A percentile compares a stretch with the other conserved stretches of the same genome.
These are phyloP conservation scores for Russula sp. DNA, from an alignment of 768 basidiomycete species.

Conservation along the genomic window DNA sequence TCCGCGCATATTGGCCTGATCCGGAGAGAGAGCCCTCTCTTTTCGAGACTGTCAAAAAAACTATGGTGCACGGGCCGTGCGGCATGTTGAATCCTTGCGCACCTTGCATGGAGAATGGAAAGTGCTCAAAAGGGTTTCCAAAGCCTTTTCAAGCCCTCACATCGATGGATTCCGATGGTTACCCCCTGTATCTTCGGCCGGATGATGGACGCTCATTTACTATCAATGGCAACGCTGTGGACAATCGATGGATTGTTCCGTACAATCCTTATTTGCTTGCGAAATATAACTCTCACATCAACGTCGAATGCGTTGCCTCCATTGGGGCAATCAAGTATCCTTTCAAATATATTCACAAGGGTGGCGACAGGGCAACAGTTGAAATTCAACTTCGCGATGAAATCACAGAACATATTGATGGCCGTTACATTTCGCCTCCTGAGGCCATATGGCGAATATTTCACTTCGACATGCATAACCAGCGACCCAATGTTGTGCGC, in stretches of 20 bases:
- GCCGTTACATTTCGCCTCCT: not conserved
- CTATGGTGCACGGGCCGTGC: not conserved
- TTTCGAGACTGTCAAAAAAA: not conserved
- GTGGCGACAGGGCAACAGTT: not conserved
- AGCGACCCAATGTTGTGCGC: not conserved
- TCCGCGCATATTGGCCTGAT: not conserved
- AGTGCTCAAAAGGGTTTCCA: not conserved
- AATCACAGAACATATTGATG: not conserved
- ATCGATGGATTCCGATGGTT: not conserved
- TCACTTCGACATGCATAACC: not conserved
- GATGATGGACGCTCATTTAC: not conserved
- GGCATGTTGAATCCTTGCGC: not conserved
- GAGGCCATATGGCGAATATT: not conserved
- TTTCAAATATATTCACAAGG: not conserved
- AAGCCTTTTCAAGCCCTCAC: not conserved
- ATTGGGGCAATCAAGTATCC: not conserved
- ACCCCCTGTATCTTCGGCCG: not conserved
- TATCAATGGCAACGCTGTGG: not conserved
- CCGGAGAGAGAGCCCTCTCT: rapidly evolving
- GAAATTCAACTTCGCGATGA: not conserved
- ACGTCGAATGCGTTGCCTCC: not conserved
- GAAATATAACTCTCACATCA: not conserved
- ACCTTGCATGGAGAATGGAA: not conserved
- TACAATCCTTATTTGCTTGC: not conserved
- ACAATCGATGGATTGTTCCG: not conserved